Evolutionary conservation across 2,329 filamentous ascomycete genomes (phyloP), one percentile per base, ranked within the genome.

Genomic region (Botryotinia convoluta): DNA sequence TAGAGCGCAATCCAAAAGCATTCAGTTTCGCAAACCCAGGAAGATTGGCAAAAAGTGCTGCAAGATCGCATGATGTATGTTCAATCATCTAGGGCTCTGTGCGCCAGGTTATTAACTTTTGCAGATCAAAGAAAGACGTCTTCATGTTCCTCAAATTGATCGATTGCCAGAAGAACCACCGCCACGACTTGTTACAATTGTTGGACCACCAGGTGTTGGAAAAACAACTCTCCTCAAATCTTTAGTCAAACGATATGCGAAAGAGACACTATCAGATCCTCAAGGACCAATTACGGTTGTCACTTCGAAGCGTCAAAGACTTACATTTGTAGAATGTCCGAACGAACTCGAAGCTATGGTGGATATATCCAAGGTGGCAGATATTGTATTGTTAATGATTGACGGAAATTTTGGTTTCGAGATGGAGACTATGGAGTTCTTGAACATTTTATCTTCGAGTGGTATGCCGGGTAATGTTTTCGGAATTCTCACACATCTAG

Each of bases 351-450:
- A 97, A 75, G 92, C 93, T 77, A 98, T 98, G 93, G 95, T 99
- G 76, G 96, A 99, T 83, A 88, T 98, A 73, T 93, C 96, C 74
- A 99, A 99, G 84, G 93, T 99, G 61, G 96, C 97, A 29, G 96
- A 99, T 82, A 98, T 99, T 79, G 93, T 98, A 9, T 87, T 99
- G 68, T 88, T 99, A 73, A 96, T 99, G 93, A 99, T 99, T 78
- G 96, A 99, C 81, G 97, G 96, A 72, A 98, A 98, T 84, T 99
- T 93, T 80, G 97, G 96, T 22, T 99, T 99, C 81, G 96, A 99
- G 84, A 99, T 99, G 96, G 96, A 99, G 87, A 99, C 96, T 0
- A 99, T 99, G 96, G 96, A 99, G 83, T 99, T 99, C 75, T 85
- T 99, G 80, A 98, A 98, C 79, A 91, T 98, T 29, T 86, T 99